Conservation (phyloP, 2,329 filamentous ascomycete species). For the Colletotrichum tamarilloi region DNA sequence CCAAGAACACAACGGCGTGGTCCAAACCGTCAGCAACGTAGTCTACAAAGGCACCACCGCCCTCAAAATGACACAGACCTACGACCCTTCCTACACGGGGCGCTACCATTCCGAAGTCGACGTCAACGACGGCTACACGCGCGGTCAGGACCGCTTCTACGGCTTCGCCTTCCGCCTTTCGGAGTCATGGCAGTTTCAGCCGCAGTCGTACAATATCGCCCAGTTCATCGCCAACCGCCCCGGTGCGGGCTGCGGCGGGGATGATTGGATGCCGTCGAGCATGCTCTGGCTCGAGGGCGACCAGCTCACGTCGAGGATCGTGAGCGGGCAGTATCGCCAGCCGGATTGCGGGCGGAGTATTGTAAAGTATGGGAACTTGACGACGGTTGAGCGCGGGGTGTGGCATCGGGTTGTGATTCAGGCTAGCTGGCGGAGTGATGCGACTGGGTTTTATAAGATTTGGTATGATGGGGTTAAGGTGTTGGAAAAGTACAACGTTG, state of each 20-base stretch:
- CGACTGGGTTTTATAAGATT: slow-evolving; percentile 55
- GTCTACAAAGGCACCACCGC: slow-evolving; percentile 50
- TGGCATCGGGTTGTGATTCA: slow-evolving; percentile 61
- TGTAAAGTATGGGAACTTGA: slow-evolving; percentile 42
- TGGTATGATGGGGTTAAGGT: slow-evolving; percentile 60
- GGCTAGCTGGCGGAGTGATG: slow-evolving; percentile 56
- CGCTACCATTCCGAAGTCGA: slow-evolving; percentile 62
- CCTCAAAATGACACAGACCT: slow-evolving; percentile 58
- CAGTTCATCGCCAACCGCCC: slow-evolving; percentile 64
- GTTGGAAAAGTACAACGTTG: slow-evolving; percentile 49
- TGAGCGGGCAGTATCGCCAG: slow-evolving; percentile 42
- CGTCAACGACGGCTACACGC: slow-evolving; percentile 55
- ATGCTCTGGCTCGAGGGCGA: slow-evolving; percentile 59
- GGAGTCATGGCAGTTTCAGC: slow-evolving; percentile 56
- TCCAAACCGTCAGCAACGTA: slow-evolving; percentile 54
- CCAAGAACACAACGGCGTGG: slow-evolving; percentile 54
- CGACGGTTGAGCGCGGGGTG: slow-evolving; percentile 51
- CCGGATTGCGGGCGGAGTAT: slow-evolving; percentile 41
- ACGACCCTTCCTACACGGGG: slow-evolving; percentile 52
- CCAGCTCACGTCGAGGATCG: slow-evolving; percentile 54
- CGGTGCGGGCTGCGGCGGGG: slow-evolving; percentile 54
- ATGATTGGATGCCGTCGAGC: slow-evolving; percentile 59
- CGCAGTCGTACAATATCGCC: slow-evolving; percentile 58
- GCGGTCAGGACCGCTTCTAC: slow-evolving; percentile 58
- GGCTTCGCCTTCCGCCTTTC: slow-evolving; percentile 63